These are phyloP conservation scores for Wallemia ichthyophaga DNA, from an alignment of 1,284 basidiomycete genomes.

Conservation along the genomic window DNA sequence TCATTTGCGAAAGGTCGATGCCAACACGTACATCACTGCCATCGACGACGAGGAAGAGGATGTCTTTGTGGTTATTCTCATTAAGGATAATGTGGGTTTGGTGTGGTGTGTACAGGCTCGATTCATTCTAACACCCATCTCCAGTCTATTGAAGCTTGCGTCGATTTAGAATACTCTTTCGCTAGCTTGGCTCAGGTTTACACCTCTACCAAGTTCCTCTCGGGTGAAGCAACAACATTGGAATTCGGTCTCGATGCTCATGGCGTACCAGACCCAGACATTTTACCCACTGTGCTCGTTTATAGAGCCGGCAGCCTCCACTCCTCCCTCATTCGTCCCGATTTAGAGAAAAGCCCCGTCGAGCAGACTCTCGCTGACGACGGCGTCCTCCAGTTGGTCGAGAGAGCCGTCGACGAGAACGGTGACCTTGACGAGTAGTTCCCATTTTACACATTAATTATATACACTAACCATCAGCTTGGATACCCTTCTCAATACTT, in stretches of 20 bases:
- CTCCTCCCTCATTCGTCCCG: not conserved
- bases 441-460: not conserved
- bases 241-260: not conserved
- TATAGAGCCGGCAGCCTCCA: not conserved
- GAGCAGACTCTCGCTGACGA: not conserved
- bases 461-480: too few relatives aligned
- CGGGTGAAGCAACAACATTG: not conserved
- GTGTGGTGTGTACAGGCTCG: too few relatives aligned
- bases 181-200: not conserved
- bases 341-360: not conserved
- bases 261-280: not conserved
- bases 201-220: not conserved
- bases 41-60: slow-evolving; percentile 1
- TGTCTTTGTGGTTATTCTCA: not conserved
- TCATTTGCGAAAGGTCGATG: not conserved
- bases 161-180: not conserved
- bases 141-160: not conserved
- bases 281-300: not conserved
- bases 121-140: too few relatives aligned
- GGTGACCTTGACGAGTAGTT: not conserved
- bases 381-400: not conserved
- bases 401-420: not conserved
- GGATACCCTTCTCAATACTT: too few relatives aligned
- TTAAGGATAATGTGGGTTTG: not conserved
- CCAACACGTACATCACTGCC: not conserved